Percentiles rank a stretch among this genome's conserved stretches.
These are phyloP conservation scores for Mrakia frigida DNA, from an alignment of 768 basidiomycete species.

Conservation along the genomic window DNA sequence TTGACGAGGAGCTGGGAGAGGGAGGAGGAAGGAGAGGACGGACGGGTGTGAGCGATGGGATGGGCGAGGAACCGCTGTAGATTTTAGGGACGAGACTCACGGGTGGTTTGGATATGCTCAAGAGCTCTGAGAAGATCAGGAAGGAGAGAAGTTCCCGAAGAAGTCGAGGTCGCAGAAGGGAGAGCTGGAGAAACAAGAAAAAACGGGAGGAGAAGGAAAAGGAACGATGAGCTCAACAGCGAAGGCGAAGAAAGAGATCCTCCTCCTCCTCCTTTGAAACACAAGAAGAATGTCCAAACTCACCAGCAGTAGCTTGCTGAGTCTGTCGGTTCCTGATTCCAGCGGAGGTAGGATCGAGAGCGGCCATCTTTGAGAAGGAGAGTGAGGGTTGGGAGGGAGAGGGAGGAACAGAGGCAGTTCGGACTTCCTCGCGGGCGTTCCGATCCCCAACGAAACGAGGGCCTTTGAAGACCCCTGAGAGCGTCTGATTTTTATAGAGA, in stretches of 20 bases:
- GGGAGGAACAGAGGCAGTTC: not conserved
- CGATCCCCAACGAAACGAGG: not conserved
- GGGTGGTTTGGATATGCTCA: constrained; percentile 10
- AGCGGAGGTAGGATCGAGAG: constrained; percentile 2
- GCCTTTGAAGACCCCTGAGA: not conserved
- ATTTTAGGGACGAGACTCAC: not conserved
- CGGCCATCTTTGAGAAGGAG: not conserved
- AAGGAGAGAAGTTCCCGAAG: not conserved
- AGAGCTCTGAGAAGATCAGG: constrained; percentile 4
- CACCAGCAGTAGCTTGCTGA: not conserved
- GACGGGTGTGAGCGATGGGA: not conserved
- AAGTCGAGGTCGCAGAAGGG: not conserved
- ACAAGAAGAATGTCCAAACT: not conserved
- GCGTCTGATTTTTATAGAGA: not conserved
- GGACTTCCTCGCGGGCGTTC: not conserved
- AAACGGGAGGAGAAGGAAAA: not conserved
- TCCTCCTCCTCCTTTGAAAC: too few relatives aligned
- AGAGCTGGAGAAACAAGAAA: not conserved
- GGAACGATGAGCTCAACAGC: constrained; percentile 7
- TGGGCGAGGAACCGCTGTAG: not conserved
- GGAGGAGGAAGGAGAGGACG: not conserved
- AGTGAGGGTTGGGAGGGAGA: not conserved
- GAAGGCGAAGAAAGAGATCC: not conserved
- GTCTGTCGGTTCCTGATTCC: not conserved
- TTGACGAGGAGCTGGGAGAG: constrained; percentile 24